Evolutionary conservation across 129 eudicot species (phyloP).

Genomic region (Helianthus annuus): DNA sequence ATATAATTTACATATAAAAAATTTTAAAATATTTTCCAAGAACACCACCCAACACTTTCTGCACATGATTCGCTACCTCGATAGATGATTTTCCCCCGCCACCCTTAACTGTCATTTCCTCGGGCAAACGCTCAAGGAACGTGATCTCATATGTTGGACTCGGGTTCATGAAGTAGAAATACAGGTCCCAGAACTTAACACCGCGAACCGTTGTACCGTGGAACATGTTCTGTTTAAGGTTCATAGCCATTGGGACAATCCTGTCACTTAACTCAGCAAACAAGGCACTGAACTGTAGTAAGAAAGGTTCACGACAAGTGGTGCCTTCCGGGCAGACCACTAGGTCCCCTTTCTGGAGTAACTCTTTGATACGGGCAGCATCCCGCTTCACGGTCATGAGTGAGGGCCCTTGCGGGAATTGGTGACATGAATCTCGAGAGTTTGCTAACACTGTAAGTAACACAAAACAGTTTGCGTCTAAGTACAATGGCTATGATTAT

Average conservation of each 20-base stretch:
- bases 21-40: constrained; percentile 35
- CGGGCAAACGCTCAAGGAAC: constrained; percentile 75
- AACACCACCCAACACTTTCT: constrained; percentile 69
- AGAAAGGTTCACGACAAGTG: constrained; percentile 78
- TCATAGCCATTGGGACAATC: constrained; percentile 88
- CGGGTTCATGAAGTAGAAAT: constrained; percentile 91
- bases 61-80: constrained; percentile 96
- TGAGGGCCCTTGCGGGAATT: constrained; percentile 84
- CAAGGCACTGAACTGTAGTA: constrained; percentile 79
- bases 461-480: constrained; percentile 70
- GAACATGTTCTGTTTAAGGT: constrained; percentile 73
- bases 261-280: constrained; percentile 82
- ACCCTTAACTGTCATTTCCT: constrained; percentile 64
- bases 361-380: constrained; percentile 62
- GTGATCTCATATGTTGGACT: constrained; percentile 84
- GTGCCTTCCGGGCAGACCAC: constrained; percentile 96
- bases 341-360: constrained; percentile 80
- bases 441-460: constrained; percentile 84
- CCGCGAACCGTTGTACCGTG: constrained; percentile 92
- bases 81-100: constrained; percentile 84
- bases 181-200: constrained; percentile 91
- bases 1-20: too few species aligned
- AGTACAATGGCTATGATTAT: constrained; percentile 81
- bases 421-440: constrained; percentile 83
- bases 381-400: constrained; percentile 89